Evolutionary conservation across 306 rosid genomes (phyloP).

Genomic region (Potentilla sterilis): DNA sequence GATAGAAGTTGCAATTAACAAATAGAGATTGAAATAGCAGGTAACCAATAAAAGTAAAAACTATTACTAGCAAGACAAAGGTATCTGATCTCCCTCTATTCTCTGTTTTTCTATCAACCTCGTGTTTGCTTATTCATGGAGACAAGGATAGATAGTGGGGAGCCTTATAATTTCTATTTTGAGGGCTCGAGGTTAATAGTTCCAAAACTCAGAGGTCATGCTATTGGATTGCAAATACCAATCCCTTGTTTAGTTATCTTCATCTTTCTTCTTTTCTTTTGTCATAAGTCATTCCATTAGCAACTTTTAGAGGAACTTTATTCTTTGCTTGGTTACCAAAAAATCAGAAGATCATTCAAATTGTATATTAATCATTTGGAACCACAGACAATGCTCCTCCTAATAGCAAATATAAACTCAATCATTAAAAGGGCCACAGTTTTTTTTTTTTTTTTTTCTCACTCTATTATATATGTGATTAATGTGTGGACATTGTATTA

Average conservation of each 20-base stretch:
- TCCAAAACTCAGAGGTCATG: conserved; percentile 42
- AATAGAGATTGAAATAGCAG: neutral
- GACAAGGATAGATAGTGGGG: conserved; percentile 45
- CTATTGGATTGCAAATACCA: conserved; percentile 22
- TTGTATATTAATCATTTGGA: neutral
- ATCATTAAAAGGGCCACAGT: neutral
- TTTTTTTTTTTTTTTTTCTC: neutral
- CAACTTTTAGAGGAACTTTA: conserved; percentile 14
- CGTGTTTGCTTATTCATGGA: conserved; percentile 29
- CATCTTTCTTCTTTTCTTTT: conserved; percentile 17
- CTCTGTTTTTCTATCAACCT: conserved; percentile 12
- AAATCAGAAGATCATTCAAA: neutral
- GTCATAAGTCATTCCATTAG: conserved; percentile 20
- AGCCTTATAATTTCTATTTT: conserved; percentile 37
- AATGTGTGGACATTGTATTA: neutral
- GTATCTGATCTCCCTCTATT: neutral
- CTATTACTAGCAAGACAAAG: conserved; percentile 15
- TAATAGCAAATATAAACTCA: neutral
- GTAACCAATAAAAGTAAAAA: neutral
- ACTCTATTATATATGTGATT: neutral
- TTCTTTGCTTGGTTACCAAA: conserved; percentile 31
- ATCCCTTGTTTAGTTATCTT: conserved; percentile 16
- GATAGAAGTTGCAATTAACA: neutral
- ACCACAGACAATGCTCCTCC: neutral
- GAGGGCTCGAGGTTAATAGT: conserved; percentile 83